Evolutionary conservation across 331 rosid species (phyloP).

Genomic region (Malus hybrid): DNA sequence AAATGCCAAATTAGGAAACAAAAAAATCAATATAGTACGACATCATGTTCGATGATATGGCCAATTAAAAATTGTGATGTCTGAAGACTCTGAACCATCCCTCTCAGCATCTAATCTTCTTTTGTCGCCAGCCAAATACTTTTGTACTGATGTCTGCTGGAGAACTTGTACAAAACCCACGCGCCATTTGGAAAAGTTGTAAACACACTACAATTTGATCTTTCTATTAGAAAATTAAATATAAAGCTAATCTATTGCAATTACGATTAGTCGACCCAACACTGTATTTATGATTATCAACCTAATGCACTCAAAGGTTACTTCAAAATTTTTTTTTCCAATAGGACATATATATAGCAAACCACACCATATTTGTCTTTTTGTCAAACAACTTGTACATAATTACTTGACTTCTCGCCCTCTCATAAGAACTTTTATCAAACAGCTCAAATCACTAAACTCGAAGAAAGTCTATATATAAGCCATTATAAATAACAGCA

Average conservation of each 20-base stretch:
- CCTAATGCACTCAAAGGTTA: neutral
- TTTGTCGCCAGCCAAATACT: neutral
- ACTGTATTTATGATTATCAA: neutral
- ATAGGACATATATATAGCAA: too few species aligned
- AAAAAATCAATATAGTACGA: neutral
- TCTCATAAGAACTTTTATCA: too few species aligned
- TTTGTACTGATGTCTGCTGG: neutral
- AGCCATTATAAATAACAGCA: too few species aligned
- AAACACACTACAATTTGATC: neutral
- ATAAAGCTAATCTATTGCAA: neutral
- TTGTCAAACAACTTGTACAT: neutral
- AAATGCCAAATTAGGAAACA: conserved; percentile 19
- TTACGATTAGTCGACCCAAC: too few species aligned
- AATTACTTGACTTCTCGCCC: neutral
- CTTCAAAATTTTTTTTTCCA: too few species aligned
- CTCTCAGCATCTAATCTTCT: neutral
- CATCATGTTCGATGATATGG: neutral
- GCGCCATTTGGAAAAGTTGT: neutral
- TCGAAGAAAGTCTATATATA: too few species aligned
- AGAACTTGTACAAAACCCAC: neutral
- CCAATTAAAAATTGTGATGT: neutral
- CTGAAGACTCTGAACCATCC: neutral
- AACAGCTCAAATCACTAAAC: too few species aligned
- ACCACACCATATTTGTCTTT: neutral
- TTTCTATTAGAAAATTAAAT: too few species aligned